A percentile compares a stretch with the other conserved stretches of the same genome.
These are phyloP conservation scores for Vitis riparia DNA, from an alignment of 164 flowering plant genomes.

Conservation along the genomic window DNA sequence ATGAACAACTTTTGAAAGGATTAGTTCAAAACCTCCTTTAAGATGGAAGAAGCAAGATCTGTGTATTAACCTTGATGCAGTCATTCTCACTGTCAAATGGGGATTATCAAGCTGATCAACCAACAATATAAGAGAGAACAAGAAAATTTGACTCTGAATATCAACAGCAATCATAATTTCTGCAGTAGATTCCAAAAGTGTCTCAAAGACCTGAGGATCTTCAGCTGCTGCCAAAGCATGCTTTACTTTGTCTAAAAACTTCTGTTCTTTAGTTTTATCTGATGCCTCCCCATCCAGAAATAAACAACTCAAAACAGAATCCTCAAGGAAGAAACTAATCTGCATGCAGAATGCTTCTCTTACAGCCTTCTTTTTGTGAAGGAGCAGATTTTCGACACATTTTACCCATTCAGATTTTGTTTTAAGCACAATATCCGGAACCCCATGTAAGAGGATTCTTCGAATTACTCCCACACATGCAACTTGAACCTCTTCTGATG, in stretches of 20 bases:
- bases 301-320: conserved; percentile 47
- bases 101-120: conserved; percentile 90
- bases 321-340: conserved; percentile 65
- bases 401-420: conserved; percentile 69
- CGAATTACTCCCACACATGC: conserved; percentile 59
- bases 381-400: conserved; percentile 63
- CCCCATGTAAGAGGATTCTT: conserved; percentile 66
- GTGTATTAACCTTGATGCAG: conserved; percentile 68
- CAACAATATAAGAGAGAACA: conserved; percentile 68
- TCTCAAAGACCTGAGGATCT: conserved; percentile 66
- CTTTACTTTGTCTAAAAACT: conserved; percentile 64
- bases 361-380: conserved; percentile 56
- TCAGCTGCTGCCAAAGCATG: conserved; percentile 60
- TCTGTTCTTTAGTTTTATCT: conserved; percentile 53
- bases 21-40: conserved; percentile 65
- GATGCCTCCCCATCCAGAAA: conserved; percentile 45
- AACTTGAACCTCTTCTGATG: conserved; percentile 89
- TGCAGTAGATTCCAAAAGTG: conserved; percentile 76
- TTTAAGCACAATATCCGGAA: conserved; percentile 37
- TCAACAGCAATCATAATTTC: conserved; percentile 78
- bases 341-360: conserved; percentile 84
- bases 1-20: conserved; percentile 59
- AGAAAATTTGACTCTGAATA: conserved; percentile 58
- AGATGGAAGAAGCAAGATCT: conserved; percentile 68
- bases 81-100: conserved; percentile 63